phyloP scores from a whole-genome alignment of 768 basidiomycete genomes.

The Russula brevipes region DNA sequence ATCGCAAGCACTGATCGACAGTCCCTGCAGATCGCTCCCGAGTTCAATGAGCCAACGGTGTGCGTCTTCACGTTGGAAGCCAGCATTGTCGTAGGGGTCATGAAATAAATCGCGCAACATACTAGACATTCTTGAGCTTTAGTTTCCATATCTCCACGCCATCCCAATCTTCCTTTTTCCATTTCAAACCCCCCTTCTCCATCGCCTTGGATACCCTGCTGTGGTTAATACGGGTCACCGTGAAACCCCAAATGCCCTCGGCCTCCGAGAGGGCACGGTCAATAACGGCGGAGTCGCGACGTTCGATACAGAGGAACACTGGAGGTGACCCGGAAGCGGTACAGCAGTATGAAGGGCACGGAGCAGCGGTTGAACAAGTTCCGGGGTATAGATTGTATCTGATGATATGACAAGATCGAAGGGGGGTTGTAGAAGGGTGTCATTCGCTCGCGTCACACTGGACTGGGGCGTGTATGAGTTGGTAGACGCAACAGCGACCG shows the following conservation, averaged over 20 bases:
- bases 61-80: neutral
- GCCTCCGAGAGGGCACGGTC: constrained; percentile 56
- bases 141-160: constrained; percentile 75
- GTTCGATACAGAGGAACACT: constrained; percentile 65
- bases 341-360: constrained; percentile 57
- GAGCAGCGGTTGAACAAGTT: constrained; percentile 64
- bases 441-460: neutral
- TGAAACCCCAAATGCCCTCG: constrained; percentile 49
- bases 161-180: constrained; percentile 71
- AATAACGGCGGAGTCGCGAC: constrained; percentile 65
- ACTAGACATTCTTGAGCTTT: constrained; percentile 13
- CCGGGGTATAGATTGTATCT: constrained; percentile 69
- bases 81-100: neutral
- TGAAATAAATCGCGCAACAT: constrained; percentile 3
- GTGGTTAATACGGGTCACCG: constrained; percentile 50
- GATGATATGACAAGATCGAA: constrained; percentile 78
- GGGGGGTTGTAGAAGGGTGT: constrained; percentile 41
- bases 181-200: constrained; percentile 50
- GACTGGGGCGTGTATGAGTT: constrained; percentile 11
- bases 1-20: neutral
- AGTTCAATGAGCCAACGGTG: neutral
- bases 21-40: neutral
- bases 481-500: constrained; percentile 35
- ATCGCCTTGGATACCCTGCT: constrained; percentile 58
- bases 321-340: constrained; percentile 40